Percentiles rank a stretch among this genome's conserved stretches.
Conservation (phyloP, 2,329 filamentous ascomycete species). For the Aspergillus awamori region DNA sequence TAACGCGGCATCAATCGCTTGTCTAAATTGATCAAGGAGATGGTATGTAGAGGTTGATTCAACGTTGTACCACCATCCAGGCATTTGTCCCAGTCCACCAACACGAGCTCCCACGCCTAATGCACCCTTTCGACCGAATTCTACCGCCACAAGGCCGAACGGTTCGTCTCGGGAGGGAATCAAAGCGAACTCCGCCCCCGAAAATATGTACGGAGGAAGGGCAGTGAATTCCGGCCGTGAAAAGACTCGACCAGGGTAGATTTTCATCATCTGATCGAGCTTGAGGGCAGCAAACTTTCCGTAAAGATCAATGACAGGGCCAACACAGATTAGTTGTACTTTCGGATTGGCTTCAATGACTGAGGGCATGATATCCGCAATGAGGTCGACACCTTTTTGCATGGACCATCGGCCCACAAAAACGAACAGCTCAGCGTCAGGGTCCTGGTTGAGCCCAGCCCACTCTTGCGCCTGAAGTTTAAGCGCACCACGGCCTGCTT, state of each 20-base stretch:
- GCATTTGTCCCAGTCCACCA: constrained; percentile 68
- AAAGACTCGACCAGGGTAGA: constrained; percentile 65
- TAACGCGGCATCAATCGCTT: constrained; percentile 62
- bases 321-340: constrained; percentile 63
- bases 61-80: constrained; percentile 72
- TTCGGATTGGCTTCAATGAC: constrained; percentile 63
- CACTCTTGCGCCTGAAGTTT: constrained; percentile 67
- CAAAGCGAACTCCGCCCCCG: constrained; percentile 66
- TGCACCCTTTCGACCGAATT: constrained; percentile 68
- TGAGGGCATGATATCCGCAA: constrained; percentile 66
- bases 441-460: constrained; percentile 63
- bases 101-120: constrained; percentile 67
- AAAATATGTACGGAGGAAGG: constrained; percentile 66
- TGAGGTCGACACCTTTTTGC: constrained; percentile 69
- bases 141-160: constrained; percentile 68
- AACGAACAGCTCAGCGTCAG: constrained; percentile 65
- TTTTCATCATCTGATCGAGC: constrained; percentile 63
- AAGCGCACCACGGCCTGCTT: constrained; percentile 55
- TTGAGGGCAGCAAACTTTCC: constrained; percentile 68
- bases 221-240: constrained; percentile 69
- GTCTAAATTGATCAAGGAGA: constrained; percentile 65
- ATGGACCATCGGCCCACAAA: constrained; percentile 70
- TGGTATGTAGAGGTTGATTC: constrained; percentile 65
- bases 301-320: constrained; percentile 67
- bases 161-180: constrained; percentile 70